Evolutionary conservation across 2,329 filamentous ascomycete genomes (phyloP).

Genomic region (Penicillium sp.): DNA sequence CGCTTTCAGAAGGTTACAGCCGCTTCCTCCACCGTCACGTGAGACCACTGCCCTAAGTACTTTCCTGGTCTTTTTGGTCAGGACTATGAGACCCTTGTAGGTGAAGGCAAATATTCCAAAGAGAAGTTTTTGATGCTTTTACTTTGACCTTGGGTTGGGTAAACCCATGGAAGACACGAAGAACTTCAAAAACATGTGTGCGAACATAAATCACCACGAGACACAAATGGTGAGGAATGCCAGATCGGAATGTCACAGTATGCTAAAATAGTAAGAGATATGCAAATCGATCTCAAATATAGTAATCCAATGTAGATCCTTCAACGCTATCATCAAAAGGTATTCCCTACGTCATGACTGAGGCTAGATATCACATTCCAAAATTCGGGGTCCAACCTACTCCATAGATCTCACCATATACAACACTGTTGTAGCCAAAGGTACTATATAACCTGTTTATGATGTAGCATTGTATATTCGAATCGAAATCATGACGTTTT

Average conservation of each 20-base stretch:
- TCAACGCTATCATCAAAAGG: conserved; percentile 1
- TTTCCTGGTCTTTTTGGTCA: neutral
- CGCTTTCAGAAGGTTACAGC: conserved; percentile 28
- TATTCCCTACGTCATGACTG: conserved; percentile 17
- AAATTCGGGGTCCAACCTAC: neutral
- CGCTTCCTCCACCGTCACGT: conserved; percentile 14
- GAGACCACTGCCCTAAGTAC: conserved; percentile 2
- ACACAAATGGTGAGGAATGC: neutral
- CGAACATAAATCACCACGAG: neutral
- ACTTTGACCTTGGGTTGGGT: neutral
- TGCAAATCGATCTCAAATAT: neutral
- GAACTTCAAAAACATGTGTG: neutral
- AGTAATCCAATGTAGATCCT: conserved; percentile 1
- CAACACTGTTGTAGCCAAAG: neutral
- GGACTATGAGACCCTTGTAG: neutral
- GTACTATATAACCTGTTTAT: neutral
- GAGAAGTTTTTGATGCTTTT: too few species aligned
- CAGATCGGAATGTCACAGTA: neutral
- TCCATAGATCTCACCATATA: neutral
- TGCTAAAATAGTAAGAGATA: neutral
- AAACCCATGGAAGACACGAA: neutral
- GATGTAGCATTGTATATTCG: neutral
- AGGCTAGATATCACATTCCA: neutral
- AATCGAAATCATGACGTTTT: neutral
- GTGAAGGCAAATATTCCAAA: neutral